Conservation (phyloP, 768 basidiomycete species). For the Saitozyma sp. region DNA sequence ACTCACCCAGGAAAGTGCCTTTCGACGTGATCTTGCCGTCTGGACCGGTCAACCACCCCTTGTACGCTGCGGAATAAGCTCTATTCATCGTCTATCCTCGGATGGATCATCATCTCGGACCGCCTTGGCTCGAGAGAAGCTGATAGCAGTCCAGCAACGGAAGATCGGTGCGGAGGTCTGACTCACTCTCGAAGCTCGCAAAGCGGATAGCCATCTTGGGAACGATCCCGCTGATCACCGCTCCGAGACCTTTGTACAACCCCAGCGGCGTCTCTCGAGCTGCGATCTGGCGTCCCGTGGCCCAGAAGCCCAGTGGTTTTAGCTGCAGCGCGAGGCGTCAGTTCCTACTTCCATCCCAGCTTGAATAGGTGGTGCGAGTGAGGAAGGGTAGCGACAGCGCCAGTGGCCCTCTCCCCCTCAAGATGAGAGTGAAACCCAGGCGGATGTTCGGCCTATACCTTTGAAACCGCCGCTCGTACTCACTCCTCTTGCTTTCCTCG, state of each 20-base stretch:
- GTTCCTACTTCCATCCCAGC: neutral
- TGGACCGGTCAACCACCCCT: constrained; percentile 72
- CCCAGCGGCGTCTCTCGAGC: constrained; percentile 90
- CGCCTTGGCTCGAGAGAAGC: too few species aligned
- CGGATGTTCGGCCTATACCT: too few species aligned
- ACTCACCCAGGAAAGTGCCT: constrained; percentile 80
- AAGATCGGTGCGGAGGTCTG: neutral
- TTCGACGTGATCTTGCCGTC: constrained; percentile 74
- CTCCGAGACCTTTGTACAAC: constrained; percentile 95
- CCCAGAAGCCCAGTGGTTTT: constrained; percentile 86
- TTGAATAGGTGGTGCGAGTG: neutral
- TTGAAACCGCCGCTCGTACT: constrained; percentile 51
- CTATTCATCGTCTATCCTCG: neutral
- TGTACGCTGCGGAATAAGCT: constrained; percentile 60
- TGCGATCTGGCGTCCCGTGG: constrained; percentile 84
- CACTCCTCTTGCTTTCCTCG: constrained; percentile 77
- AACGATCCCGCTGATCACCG: constrained; percentile 92
- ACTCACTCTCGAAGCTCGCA: constrained; percentile 82
- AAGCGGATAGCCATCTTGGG: constrained; percentile 99
- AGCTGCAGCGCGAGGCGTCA: constrained; percentile 59
- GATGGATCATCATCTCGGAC: neutral
- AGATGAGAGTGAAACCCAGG: neutral
- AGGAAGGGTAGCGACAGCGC: too few species aligned
- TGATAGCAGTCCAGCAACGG: neutral
- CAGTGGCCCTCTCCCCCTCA: neutral